Conservation (phyloP, 345 rosid species). For the Populus ilicifolia region DNA sequence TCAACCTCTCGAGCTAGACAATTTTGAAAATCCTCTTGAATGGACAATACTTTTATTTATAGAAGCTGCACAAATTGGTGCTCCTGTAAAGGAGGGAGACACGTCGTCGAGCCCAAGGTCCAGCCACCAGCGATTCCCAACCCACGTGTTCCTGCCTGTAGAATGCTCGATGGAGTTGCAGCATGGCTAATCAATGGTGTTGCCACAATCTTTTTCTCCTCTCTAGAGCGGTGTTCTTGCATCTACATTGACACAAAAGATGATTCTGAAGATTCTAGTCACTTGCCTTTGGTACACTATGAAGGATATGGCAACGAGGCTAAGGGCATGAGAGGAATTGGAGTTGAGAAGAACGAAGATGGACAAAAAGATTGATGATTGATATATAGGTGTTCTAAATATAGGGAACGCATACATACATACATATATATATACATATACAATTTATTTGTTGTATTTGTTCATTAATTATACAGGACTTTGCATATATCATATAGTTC, state of each 20-base stretch:
- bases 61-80: too few species aligned
- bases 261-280: not conserved
- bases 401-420: too few species aligned
- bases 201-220: slow-evolving; percentile 39
- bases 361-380: too few species aligned
- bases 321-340: too few species aligned
- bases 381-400: too few species aligned
- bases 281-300: too few species aligned
- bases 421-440: too few species aligned
- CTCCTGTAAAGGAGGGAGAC: not conserved
- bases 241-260: slow-evolving; percentile 26
- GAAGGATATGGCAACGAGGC: too few species aligned
- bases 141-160: slow-evolving; percentile 12
- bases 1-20: not conserved
- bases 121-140: not conserved
- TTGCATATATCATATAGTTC: too few species aligned
- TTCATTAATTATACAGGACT: too few species aligned
- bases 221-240: slow-evolving; percentile 42
- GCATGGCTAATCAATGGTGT: slow-evolving; percentile 33
- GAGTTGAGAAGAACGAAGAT: too few species aligned
- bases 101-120: not conserved
- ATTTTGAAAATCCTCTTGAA: not conserved
- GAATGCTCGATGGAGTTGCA: slow-evolving; percentile 6
- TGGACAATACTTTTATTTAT: not conserved
- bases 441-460: too few species aligned